These are phyloP conservation scores for Naganishia kalamii DNA, from an alignment of 768 basidiomycete species.

Conservation along the genomic window DNA sequence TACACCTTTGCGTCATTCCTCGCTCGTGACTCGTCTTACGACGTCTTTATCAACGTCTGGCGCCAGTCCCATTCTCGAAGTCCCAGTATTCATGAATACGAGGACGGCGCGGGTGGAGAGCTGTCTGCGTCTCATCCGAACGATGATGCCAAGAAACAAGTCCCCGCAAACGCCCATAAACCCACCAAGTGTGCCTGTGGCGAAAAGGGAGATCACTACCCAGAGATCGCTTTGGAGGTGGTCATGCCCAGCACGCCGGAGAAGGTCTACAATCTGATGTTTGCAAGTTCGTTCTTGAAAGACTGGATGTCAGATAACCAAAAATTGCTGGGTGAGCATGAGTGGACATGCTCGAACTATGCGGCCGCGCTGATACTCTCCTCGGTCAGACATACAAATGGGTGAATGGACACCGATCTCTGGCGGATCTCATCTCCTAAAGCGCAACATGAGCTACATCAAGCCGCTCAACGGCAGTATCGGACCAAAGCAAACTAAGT, in stretches of 20 bases:
- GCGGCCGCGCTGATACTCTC: not conserved
- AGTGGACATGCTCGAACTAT: not conserved
- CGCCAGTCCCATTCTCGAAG: conserved; percentile 58
- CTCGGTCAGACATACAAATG: conserved; percentile 78
- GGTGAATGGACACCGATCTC: conserved; percentile 80
- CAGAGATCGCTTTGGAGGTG: conserved; percentile 68
- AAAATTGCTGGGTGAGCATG: conserved; percentile 68
- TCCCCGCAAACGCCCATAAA: conserved; percentile 30
- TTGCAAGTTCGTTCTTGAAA: conserved; percentile 90
- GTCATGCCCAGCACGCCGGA: conserved; percentile 86
- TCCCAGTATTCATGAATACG: conserved; percentile 27
- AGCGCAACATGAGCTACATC: conserved; percentile 91
- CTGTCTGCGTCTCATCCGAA: not conserved
- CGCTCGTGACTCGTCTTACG: conserved; percentile 88
- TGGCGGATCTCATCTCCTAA: conserved; percentile 62
- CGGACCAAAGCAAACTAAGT: conserved; percentile 91
- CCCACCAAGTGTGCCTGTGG: conserved; percentile 62
- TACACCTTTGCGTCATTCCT: conserved; percentile 96
- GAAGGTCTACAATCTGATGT: conserved; percentile 91
- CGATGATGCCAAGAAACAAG: conserved; percentile 4
- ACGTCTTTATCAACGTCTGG: conserved; percentile 96
- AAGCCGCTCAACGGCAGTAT: conserved; percentile 81
- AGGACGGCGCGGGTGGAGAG: not conserved
- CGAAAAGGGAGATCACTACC: conserved; percentile 61
- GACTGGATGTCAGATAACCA: conserved; percentile 86